phyloP scores from a whole-genome alignment of 345 rosid species.

The Eutrema yunnanense region DNA sequence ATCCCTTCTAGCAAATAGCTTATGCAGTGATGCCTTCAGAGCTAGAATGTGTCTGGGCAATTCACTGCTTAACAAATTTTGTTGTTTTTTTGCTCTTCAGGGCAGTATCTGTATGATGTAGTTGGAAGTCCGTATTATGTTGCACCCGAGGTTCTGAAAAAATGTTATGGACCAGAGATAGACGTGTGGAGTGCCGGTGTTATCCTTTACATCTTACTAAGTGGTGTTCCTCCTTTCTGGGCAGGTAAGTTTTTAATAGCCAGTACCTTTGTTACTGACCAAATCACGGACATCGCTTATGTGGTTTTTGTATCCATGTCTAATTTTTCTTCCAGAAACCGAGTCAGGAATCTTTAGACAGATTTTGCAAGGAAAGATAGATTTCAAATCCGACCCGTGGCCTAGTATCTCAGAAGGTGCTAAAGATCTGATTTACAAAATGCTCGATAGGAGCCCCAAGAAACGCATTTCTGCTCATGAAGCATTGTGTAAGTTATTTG shows the following conservation, averaged over 20 bases:
- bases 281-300: background rate
- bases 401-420: slow-evolving; percentile 87
- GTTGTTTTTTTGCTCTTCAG: slow-evolving; percentile 34
- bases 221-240: slow-evolving; percentile 98
- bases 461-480: slow-evolving; percentile 82
- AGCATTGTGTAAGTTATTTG: slow-evolving; percentile 63
- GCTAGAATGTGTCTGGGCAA: background rate
- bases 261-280: background rate
- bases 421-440: slow-evolving; percentile 71
- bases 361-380: slow-evolving; percentile 79
- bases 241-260: slow-evolving; percentile 46
- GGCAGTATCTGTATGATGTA: slow-evolving; percentile 73
- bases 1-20: too few species aligned
- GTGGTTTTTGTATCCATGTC: background rate
- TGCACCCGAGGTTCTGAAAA: slow-evolving; percentile 91
- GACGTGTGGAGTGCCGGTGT: slow-evolving; percentile 99
- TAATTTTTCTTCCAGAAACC: slow-evolving; percentile 47
- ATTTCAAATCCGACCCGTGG: slow-evolving; percentile 92
- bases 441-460: slow-evolving; percentile 91
- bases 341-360: slow-evolving; percentile 96
- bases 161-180: slow-evolving; percentile 82
- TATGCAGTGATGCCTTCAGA: background rate
- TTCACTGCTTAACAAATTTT: background rate
- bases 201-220: slow-evolving; percentile 84
- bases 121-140: slow-evolving; percentile 99